A percentile compares a stretch with the other conserved stretches of the same genome.
Evolutionary conservation across 1,139 yeast species (phyloP).

Genomic region (Geotrichum siamense): DNA sequence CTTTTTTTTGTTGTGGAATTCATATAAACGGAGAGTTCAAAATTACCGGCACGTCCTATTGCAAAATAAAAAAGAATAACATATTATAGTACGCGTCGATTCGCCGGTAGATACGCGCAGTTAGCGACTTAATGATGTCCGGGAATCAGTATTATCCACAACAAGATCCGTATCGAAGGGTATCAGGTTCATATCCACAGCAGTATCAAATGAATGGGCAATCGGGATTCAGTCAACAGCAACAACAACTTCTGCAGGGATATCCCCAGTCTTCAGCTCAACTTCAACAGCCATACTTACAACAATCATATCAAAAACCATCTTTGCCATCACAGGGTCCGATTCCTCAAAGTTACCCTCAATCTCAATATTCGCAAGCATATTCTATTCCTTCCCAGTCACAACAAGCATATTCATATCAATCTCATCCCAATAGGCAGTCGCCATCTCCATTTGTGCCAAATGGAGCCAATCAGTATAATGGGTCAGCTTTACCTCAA

Average conservation of each 20-base stretch:
- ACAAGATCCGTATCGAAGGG: conserved; percentile 5
- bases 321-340: conserved; percentile 19
- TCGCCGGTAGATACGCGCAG: too few species aligned
- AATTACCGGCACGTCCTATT: too few species aligned
- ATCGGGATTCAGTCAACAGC: not conserved
- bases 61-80: too few species aligned
- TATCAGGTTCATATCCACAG: not conserved
- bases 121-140: too few species aligned
- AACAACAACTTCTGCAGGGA: too few species aligned
- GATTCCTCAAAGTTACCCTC: not conserved
- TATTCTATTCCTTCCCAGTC: not conserved
- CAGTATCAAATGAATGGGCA: not conserved
- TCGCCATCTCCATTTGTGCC: conserved; percentile 2
- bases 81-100: too few species aligned
- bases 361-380: not conserved
- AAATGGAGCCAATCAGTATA: not conserved
- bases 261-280: not conserved
- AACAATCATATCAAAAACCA: not conserved
- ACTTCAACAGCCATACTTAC: not conserved
- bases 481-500: conserved; percentile 1
- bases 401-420: not conserved
- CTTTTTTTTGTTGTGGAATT: too few species aligned
- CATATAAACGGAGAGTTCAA: too few species aligned
- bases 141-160: conserved; percentile 3
- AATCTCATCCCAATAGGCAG: too few species aligned